phyloP scores from a whole-genome alignment of 2,329 filamentous ascomycete genomes.

The Pseudogymnoascus sp. region DNA sequence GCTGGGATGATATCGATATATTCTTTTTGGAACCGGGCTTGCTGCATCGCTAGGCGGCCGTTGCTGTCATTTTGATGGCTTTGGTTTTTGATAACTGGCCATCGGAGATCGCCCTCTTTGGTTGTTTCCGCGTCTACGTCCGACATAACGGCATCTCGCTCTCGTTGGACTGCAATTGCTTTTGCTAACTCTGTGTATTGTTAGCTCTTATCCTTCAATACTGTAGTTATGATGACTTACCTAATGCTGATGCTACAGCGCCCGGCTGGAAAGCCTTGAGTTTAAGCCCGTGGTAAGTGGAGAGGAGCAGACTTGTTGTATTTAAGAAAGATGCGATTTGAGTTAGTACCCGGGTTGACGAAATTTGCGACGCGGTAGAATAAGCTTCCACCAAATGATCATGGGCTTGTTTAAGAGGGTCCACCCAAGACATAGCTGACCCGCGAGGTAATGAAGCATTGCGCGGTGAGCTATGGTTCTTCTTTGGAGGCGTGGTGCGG shows the following conservation, averaged over 20 bases:
- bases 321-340: constrained; percentile 57
- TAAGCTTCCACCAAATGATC: constrained; percentile 60
- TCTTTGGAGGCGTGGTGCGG: constrained; percentile 22
- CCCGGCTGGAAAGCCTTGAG: constrained; percentile 40
- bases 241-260: constrained; percentile 54
- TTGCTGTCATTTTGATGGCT: constrained; percentile 30
- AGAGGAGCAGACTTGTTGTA: constrained; percentile 58
- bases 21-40: constrained; percentile 61
- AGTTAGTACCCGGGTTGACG: constrained; percentile 51
- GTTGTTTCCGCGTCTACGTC: constrained; percentile 16
- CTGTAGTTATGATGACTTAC: constrained; percentile 16
- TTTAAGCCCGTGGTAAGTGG: constrained; percentile 24
- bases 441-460: neutral
- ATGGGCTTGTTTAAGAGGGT: constrained; percentile 57
- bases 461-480: neutral
- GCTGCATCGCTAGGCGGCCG: constrained; percentile 33
- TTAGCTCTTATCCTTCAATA: constrained; percentile 3
- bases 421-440: constrained; percentile 38
- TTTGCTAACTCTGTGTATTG: constrained; percentile 53
- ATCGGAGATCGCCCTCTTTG: constrained; percentile 35
- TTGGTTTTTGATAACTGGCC: constrained; percentile 27
- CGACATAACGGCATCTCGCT: constrained; percentile 45
- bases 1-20: constrained; percentile 80
- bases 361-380: constrained; percentile 38
- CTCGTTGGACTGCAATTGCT: constrained; percentile 60